phyloP scores from a whole-genome alignment of 2,329 filamentous ascomycete species.

The Ascocoryne sarcoides region DNA sequence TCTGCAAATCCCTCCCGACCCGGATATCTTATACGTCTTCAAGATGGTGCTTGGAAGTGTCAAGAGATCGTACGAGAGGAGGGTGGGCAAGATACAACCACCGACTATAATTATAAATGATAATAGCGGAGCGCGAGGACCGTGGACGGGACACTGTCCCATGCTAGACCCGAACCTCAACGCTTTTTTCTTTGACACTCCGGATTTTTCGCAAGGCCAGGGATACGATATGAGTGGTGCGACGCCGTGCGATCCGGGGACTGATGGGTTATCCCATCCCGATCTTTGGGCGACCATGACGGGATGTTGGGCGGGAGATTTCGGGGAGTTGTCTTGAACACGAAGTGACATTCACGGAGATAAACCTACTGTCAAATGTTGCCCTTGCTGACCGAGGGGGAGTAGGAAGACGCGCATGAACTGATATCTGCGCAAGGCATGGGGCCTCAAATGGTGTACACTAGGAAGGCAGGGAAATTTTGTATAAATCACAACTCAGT shows the following conservation, averaged over 20 bases:
- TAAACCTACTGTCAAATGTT: not conserved
- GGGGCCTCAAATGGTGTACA: not conserved
- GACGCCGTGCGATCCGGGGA: too few species aligned
- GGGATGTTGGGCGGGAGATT: constrained; percentile 18
- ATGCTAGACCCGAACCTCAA: constrained; percentile 16
- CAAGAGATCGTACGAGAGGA: constrained; percentile 19
- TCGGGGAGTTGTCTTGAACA: not conserved
- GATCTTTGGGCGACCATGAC: constrained; percentile 27
- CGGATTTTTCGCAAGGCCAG: too few species aligned
- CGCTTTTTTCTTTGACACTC: too few species aligned
- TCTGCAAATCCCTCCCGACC: too few species aligned
- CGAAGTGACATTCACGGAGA: not conserved
- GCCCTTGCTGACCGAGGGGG: not conserved
- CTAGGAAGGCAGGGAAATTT: too few species aligned
- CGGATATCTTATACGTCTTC: constrained; percentile 19
- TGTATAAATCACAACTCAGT: too few species aligned
- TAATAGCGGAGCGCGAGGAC: not conserved
- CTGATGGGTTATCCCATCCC: too few species aligned
- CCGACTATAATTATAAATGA: not conserved
- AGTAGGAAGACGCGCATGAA: not conserved
- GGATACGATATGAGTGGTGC: too few species aligned
- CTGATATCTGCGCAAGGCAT: not conserved
- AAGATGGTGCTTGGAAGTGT: constrained; percentile 19
- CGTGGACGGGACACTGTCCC: constrained; percentile 13
- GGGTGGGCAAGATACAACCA: constrained; percentile 12